Evolutionary conservation across 2,329 filamentous ascomycete genomes (phyloP).

Genomic region (Aspergillus sp.): DNA sequence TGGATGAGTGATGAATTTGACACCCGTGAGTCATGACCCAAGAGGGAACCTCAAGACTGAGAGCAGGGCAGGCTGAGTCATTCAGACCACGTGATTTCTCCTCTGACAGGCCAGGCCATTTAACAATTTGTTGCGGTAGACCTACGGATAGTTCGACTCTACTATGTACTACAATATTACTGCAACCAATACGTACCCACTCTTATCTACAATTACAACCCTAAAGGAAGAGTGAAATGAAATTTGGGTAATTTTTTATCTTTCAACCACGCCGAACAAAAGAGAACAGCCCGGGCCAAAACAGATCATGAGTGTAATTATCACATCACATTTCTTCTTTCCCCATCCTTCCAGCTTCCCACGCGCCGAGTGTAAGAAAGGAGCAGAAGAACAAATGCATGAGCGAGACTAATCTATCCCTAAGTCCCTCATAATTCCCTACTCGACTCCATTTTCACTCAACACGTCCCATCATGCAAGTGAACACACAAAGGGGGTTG

Average conservation of each 20-base stretch:
- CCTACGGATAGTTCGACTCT: not conserved
- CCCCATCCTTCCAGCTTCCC: not conserved
- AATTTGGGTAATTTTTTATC: slow-evolving; percentile 18
- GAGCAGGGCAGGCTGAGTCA: too few relatives aligned
- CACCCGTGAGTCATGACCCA: too few relatives aligned
- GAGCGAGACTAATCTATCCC: not conserved
- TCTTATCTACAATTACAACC: slow-evolving; percentile 7
- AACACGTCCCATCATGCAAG: not conserved
- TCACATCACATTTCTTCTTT: slow-evolving; percentile 20
- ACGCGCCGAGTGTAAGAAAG: not conserved
- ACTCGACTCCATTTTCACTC: not conserved
- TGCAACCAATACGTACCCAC: too few relatives aligned
- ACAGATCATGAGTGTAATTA: slow-evolving; percentile 25
- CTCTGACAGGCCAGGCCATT: too few relatives aligned
- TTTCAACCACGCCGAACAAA: slow-evolving; percentile 22
- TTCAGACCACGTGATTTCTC: too few relatives aligned
- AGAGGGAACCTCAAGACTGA: too few relatives aligned
- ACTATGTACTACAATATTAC: not conserved
- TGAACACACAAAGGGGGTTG: not conserved
- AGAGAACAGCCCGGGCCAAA: slow-evolving; percentile 21
- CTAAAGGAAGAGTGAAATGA: slow-evolving; percentile 1
- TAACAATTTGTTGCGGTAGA: too few relatives aligned
- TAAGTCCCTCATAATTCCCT: not conserved
- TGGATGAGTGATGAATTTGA: too few relatives aligned
- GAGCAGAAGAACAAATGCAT: not conserved